Evolutionary conservation across 768 basidiomycete genomes (phyloP).

Genomic region (Auriculariales sp.): DNA sequence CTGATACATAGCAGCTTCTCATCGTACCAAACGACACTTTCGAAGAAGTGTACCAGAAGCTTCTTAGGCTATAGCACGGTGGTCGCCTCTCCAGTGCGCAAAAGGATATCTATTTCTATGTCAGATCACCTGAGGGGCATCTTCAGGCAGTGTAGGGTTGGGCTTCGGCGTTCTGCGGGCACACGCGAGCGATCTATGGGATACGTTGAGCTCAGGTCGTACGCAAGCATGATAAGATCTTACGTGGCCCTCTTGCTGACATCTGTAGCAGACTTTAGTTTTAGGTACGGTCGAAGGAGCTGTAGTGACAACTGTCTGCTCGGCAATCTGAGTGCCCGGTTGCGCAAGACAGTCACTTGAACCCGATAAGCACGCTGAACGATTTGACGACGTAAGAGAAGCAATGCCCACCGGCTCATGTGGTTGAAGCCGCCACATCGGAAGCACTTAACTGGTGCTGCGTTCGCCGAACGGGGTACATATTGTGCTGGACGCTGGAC

Average conservation of each 20-base stretch:
- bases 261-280: conserved; percentile 78
- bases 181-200: conserved; percentile 13
- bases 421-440: conserved; percentile 83
- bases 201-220: conserved; percentile 15
- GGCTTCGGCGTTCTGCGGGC: conserved; percentile 11
- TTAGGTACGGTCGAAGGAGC: conserved; percentile 29
- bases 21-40: too few relatives aligned
- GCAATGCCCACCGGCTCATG: conserved; percentile 27
- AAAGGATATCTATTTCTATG: too few relatives aligned
- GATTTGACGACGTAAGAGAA: not conserved
- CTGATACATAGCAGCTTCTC: too few relatives aligned
- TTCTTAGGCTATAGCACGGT: too few relatives aligned
- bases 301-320: conserved; percentile 28
- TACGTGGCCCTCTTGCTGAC: conserved; percentile 79
- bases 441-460: conserved; percentile 79
- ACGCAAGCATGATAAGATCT: conserved; percentile 15
- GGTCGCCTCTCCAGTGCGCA: too few relatives aligned
- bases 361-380: not conserved
- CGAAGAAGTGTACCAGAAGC: too few relatives aligned
- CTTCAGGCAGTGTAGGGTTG: too few relatives aligned
- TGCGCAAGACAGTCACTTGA: conserved; percentile 73
- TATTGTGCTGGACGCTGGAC: not conserved
- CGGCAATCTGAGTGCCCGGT: conserved; percentile 36
- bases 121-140: too few relatives aligned
- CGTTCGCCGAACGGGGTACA: conserved; percentile 50